phyloP scores from a whole-genome alignment of 768 basidiomycete genomes.

The Sistotremastrum niveocremeum region DNA sequence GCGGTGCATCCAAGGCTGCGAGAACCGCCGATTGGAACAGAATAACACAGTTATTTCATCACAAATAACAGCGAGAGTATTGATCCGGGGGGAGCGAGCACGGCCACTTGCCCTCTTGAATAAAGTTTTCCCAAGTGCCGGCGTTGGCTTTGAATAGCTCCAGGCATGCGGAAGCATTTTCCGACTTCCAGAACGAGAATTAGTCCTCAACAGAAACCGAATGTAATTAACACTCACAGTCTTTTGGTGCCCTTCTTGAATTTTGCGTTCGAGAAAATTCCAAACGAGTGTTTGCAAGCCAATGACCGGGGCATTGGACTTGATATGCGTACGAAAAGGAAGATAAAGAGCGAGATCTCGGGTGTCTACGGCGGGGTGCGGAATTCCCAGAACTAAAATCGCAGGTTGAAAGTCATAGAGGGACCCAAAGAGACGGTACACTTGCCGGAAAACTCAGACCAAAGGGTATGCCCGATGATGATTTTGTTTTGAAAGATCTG shows the following conservation, averaged over 20 bases:
- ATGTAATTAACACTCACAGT: slow-evolving; percentile 37
- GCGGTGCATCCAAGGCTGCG: no score
- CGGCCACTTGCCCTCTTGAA: slow-evolving; percentile 57
- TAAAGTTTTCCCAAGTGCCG: slow-evolving; percentile 50
- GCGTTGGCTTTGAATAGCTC: slow-evolving; percentile 44
- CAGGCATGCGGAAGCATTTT: slow-evolving; percentile 54
- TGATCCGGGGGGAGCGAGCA: slow-evolving; percentile 62
- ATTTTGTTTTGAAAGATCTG: slow-evolving; percentile 55
- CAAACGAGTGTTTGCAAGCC: slow-evolving; percentile 71
- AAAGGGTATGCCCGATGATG: slow-evolving; percentile 63
- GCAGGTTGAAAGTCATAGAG: background rate
- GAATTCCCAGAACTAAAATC: slow-evolving; percentile 56
- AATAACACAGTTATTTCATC: slow-evolving; percentile 3
- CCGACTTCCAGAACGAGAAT: slow-evolving; percentile 32
- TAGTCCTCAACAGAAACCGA: background rate
- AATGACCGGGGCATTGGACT: slow-evolving; percentile 49
- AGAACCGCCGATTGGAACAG: background rate
- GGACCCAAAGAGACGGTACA: slow-evolving; percentile 4
- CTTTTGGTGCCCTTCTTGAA: slow-evolving; percentile 57
- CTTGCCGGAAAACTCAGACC: slow-evolving; percentile 70
- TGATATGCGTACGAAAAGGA: slow-evolving; percentile 63
- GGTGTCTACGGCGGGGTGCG: slow-evolving; percentile 64
- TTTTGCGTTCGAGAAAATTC: slow-evolving; percentile 69
- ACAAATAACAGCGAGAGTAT: slow-evolving; percentile 70
- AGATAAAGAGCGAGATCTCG: slow-evolving; percentile 74